Evolutionary conservation across 352 stramenopile genomes (phyloP).

Genomic region (Phytophthora sojae): DNA sequence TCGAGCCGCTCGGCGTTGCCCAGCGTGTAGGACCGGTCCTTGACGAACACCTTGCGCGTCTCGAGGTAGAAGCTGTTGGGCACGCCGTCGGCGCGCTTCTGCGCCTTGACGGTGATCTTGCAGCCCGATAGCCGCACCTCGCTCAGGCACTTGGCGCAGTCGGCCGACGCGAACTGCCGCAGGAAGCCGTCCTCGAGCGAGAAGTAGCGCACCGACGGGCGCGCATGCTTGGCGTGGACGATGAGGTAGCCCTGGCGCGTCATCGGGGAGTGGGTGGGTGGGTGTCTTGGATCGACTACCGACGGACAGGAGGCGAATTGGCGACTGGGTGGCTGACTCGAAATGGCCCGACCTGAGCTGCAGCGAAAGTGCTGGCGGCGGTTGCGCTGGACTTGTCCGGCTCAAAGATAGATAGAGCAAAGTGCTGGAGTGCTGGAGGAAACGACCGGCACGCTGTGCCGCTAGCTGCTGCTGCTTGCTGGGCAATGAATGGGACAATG

Average conservation of each 20-base stretch:
- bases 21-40: slow-evolving; percentile 85
- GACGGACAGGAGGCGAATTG: slow-evolving; percentile 35
- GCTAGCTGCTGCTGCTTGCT: background rate
- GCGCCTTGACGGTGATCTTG: slow-evolving; percentile 85
- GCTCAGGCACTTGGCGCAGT: slow-evolving; percentile 53
- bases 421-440: background rate
- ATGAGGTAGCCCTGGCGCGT: slow-evolving; percentile 84
- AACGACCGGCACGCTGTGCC: slow-evolving; percentile 14
- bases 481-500: slow-evolving; percentile 22
- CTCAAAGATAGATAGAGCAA: slow-evolving; percentile 29
- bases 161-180: slow-evolving; percentile 62
- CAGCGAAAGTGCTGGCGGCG: slow-evolving; percentile 2
- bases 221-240: slow-evolving; percentile 69
- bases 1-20: slow-evolving; percentile 67
- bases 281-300: slow-evolving; percentile 1
- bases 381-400: slow-evolving; percentile 37
- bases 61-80: slow-evolving; percentile 87
- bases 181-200: slow-evolving; percentile 85
- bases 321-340: slow-evolving; percentile 12
- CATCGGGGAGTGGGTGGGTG: slow-evolving; percentile 34
- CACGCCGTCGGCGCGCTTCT: slow-evolving; percentile 71
- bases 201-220: slow-evolving; percentile 69
- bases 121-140: slow-evolving; percentile 84
- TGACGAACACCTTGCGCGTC: slow-evolving; percentile 86
- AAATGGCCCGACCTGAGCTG: background rate